These are phyloP conservation scores for Herpotrichia juniperi DNA, from an alignment of 2,329 filamentous ascomycete species.

Conservation along the genomic window DNA sequence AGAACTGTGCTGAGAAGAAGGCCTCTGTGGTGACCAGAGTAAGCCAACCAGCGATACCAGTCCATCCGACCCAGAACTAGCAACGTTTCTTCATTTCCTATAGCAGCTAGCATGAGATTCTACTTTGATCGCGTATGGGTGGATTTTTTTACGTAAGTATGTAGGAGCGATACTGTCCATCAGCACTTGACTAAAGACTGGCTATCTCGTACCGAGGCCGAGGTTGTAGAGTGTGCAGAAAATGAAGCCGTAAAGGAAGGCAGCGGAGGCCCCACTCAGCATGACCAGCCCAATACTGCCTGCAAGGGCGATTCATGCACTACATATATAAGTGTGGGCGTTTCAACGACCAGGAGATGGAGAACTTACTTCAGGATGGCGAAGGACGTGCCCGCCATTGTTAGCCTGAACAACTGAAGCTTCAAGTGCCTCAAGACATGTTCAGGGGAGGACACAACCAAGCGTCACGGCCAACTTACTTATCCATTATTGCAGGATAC, in stretches of 20 bases:
- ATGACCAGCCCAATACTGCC: constrained; percentile 49
- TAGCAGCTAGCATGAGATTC: too few relatives aligned
- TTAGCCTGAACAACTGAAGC: constrained; percentile 48
- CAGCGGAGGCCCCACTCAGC: constrained; percentile 46
- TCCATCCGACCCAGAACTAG: constrained; percentile 54
- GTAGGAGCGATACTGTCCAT: constrained; percentile 39
- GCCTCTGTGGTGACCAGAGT: constrained; percentile 52
- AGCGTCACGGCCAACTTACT: background rate
- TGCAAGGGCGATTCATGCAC: constrained; percentile 50
- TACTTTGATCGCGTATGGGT: too few relatives aligned
- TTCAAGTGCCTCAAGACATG: constrained; percentile 32
- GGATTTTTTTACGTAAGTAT: constrained; percentile 13
- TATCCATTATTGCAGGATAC: background rate
- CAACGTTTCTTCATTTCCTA: too few relatives aligned
- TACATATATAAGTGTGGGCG: constrained; percentile 9
- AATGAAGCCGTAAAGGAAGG: constrained; percentile 54
- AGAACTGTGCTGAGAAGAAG: constrained; percentile 54
- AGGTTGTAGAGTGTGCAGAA: constrained; percentile 56
- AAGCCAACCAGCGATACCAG: constrained; percentile 55
- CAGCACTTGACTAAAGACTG: constrained; percentile 55
- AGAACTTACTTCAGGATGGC: constrained; percentile 50
- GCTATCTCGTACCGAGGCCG: constrained; percentile 49
- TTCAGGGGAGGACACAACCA: background rate
- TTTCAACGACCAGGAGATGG: background rate
- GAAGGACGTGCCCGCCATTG: constrained; percentile 53